Percentiles rank a stretch among this genome's conserved stretches.
Conservation (phyloP, 2,329 filamentous ascomycete genomes). For the Penicillium oxalicum region DNA sequence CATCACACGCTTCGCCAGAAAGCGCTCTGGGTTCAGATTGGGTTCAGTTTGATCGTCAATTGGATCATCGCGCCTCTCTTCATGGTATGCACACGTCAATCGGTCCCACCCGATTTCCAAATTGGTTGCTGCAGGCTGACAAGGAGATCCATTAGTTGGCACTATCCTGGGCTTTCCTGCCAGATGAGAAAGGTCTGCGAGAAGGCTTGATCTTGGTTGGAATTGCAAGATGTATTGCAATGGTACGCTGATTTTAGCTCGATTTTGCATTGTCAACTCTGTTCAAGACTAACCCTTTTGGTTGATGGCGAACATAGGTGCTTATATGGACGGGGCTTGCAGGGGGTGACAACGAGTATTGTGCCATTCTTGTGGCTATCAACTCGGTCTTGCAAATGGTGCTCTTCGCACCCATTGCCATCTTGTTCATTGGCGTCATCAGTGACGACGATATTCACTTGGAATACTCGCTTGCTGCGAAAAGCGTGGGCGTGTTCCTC, state of each 20-base stretch:
- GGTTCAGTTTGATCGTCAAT: slow-evolving; percentile 69
- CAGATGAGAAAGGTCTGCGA: slow-evolving; percentile 45
- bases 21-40: slow-evolving; percentile 71
- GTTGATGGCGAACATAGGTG: slow-evolving; percentile 33
- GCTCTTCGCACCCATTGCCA: slow-evolving; percentile 62
- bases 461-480: slow-evolving; percentile 64
- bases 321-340: slow-evolving; percentile 75
- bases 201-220: slow-evolving; percentile 76
- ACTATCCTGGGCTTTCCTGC: slow-evolving; percentile 48
- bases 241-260: slow-evolving; percentile 50
- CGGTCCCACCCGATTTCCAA: not conserved
- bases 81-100: slow-evolving; percentile 53
- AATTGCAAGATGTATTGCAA: slow-evolving; percentile 78
- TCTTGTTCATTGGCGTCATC: slow-evolving; percentile 67
- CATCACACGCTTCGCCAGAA: slow-evolving; percentile 58
- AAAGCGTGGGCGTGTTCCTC: slow-evolving; percentile 76
- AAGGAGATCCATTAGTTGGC: slow-evolving; percentile 36
- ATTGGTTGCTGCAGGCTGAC: not conserved
- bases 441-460: slow-evolving; percentile 45
- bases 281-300: not conserved
- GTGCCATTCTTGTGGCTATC: slow-evolving; percentile 69
- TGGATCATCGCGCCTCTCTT: slow-evolving; percentile 79
- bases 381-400: slow-evolving; percentile 72
- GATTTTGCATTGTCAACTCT: too few relatives aligned
- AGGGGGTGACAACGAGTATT: slow-evolving; percentile 73